Evolutionary conservation across 1,284 basidiomycete genomes (phyloP).

Genomic region (Trametes polyzona): DNA sequence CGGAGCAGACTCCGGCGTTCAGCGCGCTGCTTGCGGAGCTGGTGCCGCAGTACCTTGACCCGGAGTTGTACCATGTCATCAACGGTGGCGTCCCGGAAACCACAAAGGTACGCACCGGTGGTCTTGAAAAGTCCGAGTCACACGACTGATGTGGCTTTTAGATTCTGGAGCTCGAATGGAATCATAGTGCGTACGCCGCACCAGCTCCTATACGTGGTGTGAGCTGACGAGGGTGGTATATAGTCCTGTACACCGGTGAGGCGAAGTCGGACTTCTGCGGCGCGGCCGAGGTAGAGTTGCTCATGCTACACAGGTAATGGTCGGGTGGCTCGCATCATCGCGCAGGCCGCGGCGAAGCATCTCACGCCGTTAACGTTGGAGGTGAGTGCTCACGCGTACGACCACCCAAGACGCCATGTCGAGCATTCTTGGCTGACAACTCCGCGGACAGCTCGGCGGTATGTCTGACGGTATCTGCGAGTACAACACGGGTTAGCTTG

Average conservation of each 20-base stretch:
- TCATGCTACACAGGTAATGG: slow-evolving; percentile 51
- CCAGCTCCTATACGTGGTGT: background rate
- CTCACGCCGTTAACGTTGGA: slow-evolving; percentile 85
- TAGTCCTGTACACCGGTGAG: slow-evolving; percentile 61
- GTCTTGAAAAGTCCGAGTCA: background rate
- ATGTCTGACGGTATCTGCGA: slow-evolving; percentile 12
- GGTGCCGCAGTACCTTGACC: slow-evolving; percentile 78
- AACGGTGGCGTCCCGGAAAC: slow-evolving; percentile 76
- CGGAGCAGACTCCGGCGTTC: slow-evolving; percentile 69
- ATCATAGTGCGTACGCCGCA: background rate
- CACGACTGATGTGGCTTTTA: background rate
- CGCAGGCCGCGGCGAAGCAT: slow-evolving; percentile 81
- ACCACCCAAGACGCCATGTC: too few species aligned
- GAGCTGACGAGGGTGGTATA: background rate
- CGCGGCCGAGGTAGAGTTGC: background rate
- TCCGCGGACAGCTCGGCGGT: slow-evolving; percentile 28
- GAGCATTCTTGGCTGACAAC: too few species aligned
- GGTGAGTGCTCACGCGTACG: slow-evolving; percentile 40
- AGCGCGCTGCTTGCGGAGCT: slow-evolving; percentile 73
- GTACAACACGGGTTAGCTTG: too few species aligned
- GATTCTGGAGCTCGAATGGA: background rate
- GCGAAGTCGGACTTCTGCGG: background rate
- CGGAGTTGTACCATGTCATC: slow-evolving; percentile 68
- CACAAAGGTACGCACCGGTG: slow-evolving; percentile 51
- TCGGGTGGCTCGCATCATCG: slow-evolving; percentile 77